Evolutionary conservation across 176 grass and related monocot species (phyloP).

Genomic region (Typha latifolia): DNA sequence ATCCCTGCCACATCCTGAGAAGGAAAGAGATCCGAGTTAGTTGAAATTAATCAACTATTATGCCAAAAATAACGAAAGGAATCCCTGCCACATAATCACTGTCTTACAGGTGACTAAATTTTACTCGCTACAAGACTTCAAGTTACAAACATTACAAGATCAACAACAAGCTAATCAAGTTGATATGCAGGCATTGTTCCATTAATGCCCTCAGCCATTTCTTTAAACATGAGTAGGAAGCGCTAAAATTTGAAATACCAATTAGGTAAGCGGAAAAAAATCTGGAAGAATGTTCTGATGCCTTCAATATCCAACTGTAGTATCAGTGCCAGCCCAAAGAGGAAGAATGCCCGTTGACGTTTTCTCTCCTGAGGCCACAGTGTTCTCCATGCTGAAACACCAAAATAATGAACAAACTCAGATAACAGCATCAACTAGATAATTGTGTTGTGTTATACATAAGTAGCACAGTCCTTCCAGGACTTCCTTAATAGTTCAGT

Average conservation of each 20-base stretch:
- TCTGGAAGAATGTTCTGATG: slow-evolving; percentile 81
- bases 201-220: no score
- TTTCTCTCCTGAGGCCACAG: slow-evolving; percentile 94
- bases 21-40: slow-evolving; percentile 4
- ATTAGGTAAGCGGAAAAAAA: slow-evolving; percentile 77
- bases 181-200: no score
- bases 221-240: neutral
- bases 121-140: no score
- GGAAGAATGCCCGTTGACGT: slow-evolving; percentile 88
- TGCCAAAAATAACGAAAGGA: neutral
- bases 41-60: neutral
- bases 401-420: neutral
- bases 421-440: neutral
- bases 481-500: no score
- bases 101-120: no score
- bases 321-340: slow-evolving; percentile 85
- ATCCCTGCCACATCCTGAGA: slow-evolving; percentile 96
- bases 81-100: neutral
- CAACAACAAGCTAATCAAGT: no score
- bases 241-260: slow-evolving; percentile 39
- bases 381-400: slow-evolving; percentile 69
- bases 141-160: no score
- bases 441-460: no score
- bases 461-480: no score
- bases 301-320: slow-evolving; percentile 82